phyloP scores from a whole-genome alignment of 306 rosid genomes.

The Biancaea sappan region DNA sequence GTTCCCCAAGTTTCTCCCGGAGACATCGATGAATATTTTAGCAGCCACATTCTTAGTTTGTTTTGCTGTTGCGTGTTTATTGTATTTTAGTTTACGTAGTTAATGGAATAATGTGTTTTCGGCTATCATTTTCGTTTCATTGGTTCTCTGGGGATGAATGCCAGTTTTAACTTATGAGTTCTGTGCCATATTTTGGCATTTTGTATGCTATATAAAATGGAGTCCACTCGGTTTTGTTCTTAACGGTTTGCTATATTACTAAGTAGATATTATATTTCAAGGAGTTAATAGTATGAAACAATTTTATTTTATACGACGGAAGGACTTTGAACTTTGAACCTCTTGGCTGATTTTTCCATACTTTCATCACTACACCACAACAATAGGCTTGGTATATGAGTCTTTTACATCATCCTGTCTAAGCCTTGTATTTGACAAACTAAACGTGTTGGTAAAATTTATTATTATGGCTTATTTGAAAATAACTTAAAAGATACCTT shows the following conservation, averaged over 20 bases:
- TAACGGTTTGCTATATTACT: background rate
- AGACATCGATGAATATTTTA: constrained; percentile 58
- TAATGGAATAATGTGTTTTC: constrained; percentile 42
- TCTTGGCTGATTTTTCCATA: too few species aligned
- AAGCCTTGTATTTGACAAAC: too few species aligned
- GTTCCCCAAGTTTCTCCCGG: constrained; percentile 70
- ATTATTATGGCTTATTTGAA: too few species aligned
- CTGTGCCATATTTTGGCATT: constrained; percentile 30
- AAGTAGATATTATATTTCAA: too few species aligned
- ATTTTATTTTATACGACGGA: too few species aligned
- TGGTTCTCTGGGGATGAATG: constrained; percentile 31
- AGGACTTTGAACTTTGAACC: too few species aligned
- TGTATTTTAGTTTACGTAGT: constrained; percentile 44
- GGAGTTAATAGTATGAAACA: too few species aligned
- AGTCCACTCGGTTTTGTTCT: background rate
- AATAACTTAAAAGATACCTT: too few species aligned
- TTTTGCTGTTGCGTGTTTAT: constrained; percentile 38
- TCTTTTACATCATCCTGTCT: too few species aligned
- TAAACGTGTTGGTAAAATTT: too few species aligned
- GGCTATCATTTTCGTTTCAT: constrained; percentile 11
- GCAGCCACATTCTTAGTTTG: constrained; percentile 42
- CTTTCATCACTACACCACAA: too few species aligned
- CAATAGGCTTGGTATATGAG: too few species aligned
- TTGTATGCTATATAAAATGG: background rate
- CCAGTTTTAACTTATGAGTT: constrained; percentile 32